Evolutionary conservation across 2,329 filamentous ascomycete genomes (phyloP), one percentile per base, ranked within the genome.

Genomic region (Aspergillus amoenus): DNA sequence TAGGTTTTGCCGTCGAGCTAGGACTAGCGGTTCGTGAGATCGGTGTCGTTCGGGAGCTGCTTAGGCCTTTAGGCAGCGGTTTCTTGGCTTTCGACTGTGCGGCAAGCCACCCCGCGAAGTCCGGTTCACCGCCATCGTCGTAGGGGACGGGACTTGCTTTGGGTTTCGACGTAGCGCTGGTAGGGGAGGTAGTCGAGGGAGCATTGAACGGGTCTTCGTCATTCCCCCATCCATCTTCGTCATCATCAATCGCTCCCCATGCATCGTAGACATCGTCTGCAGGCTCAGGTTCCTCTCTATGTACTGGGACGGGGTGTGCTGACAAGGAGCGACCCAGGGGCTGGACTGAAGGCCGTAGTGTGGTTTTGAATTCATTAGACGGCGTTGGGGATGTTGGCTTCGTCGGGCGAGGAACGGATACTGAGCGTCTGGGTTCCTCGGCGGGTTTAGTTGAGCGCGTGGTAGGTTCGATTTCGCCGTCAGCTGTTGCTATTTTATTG

Each of bases 71-170:
- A 0, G 93, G 93, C 54, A 97, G 71, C 3, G 88, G 78, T 63
- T 90, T 94, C 65, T 82, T 97, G 61, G 89, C 84, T 61, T 88
- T 83, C 5, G 89, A 86, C 71, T 97, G 91, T 12, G 93, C 92
- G 12, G 91, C 92, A 21, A 97, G 76, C 93, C 94, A 97, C 5
- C 92, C 93, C 5, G 92, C 93, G 74, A 99, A 97, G 73, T 97
- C 94, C 0, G 93, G 93, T 72, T 99, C 93, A 3, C 88, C 87
- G 24, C 89, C 87, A 65, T 96, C 92, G 58, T 93, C 90, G 62
- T 89, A 93, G 0, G 88, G 82, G 6, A 82, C 76, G 30, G 76
- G 64, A 30, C 79, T 67, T 6, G 71, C 52, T 49, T 70, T 67
- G 11, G 67, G 59, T 8, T 65, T 58, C 32, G 71, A 66, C 15